Evolutionary conservation across 306 rosid species (phyloP).

Genomic region (Cicer bijugum): DNA sequence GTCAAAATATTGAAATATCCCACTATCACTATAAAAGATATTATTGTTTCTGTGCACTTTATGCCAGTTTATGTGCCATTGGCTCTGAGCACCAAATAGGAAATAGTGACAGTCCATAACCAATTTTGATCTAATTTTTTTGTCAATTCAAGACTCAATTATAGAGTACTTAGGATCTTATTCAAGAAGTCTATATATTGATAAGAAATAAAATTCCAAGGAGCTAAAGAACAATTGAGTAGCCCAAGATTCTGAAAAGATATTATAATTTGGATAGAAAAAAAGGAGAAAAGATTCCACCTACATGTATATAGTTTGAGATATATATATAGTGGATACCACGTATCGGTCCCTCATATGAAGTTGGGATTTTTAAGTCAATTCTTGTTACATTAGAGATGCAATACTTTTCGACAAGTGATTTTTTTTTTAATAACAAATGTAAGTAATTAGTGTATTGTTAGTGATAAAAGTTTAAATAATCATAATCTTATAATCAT

Average conservation of each 20-base stretch:
- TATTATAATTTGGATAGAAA: neutral
- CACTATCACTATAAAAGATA: conserved; percentile 46
- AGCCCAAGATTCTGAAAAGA: conserved; percentile 44
- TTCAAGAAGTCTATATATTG: neutral
- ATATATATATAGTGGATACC: conserved; percentile 42
- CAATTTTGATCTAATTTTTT: neutral
- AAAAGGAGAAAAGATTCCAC: neutral
- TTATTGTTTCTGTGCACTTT: conserved; percentile 48
- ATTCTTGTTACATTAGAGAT: too few relatives aligned
- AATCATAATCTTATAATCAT: too few relatives aligned
- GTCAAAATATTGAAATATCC: conserved; percentile 48
- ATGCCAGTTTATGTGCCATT: conserved; percentile 48
- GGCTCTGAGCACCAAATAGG: conserved; percentile 37
- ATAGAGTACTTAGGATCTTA: neutral
- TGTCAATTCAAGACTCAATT: conserved; percentile 47
- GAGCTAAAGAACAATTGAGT: conserved; percentile 32
- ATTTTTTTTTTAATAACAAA: too few relatives aligned
- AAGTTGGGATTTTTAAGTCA: too few relatives aligned
- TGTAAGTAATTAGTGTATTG: too few relatives aligned
- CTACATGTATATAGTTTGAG: neutral
- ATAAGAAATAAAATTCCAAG: conserved; percentile 18
- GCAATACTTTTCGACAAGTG: too few relatives aligned
- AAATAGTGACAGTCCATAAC: conserved; percentile 21
- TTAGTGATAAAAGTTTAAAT: too few relatives aligned
- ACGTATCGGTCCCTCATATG: conserved; percentile 12